Conservation (phyloP, 139 green algal genomes). For the Auxenochlorella pyrenoidosa region DNA sequence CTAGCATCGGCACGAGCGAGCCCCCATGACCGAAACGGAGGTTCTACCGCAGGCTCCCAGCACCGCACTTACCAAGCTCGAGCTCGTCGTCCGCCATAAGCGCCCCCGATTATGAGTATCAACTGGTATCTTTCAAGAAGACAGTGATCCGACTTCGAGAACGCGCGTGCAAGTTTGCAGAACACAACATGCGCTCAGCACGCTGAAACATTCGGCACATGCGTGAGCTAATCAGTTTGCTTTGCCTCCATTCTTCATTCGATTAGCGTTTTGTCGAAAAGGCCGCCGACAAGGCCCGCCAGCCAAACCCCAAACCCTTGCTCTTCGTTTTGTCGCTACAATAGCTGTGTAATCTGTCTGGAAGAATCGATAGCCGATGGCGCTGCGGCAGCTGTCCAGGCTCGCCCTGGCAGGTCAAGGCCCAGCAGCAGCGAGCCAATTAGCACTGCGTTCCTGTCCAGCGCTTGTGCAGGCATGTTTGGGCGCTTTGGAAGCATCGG, state of each 20-base stretch:
- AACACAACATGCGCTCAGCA: neutral
- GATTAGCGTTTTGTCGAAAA: too few species aligned
- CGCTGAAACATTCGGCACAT: neutral
- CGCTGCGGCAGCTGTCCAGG: neutral
- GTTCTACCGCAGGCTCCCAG: too few species aligned
- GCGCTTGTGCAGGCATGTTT: neutral
- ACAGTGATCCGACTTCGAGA: neutral
- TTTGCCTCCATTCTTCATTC: too few species aligned
- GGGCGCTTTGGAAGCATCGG: neutral
- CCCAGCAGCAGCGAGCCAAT: neutral
- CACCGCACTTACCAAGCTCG: neutral
- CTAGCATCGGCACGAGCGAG: too few species aligned
- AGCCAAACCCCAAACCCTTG: neutral
- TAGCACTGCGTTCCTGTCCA: neutral
- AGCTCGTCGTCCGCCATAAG: constrained; percentile 26
- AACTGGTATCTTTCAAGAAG: neutral
- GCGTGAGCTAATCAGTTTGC: too few species aligned
- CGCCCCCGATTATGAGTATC: neutral
- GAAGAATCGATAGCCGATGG: neutral
- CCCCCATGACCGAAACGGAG: too few species aligned
- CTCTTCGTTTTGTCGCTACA: too few species aligned
- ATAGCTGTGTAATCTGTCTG: neutral
- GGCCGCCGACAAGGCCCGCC: too few species aligned
- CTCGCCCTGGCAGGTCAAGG: neutral
- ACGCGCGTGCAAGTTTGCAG: neutral